Evolutionary conservation across 2,329 filamentous ascomycete genomes (phyloP), one percentile per base, ranked within the genome.

Genomic region (Fonsecaea pugnacius): DNA sequence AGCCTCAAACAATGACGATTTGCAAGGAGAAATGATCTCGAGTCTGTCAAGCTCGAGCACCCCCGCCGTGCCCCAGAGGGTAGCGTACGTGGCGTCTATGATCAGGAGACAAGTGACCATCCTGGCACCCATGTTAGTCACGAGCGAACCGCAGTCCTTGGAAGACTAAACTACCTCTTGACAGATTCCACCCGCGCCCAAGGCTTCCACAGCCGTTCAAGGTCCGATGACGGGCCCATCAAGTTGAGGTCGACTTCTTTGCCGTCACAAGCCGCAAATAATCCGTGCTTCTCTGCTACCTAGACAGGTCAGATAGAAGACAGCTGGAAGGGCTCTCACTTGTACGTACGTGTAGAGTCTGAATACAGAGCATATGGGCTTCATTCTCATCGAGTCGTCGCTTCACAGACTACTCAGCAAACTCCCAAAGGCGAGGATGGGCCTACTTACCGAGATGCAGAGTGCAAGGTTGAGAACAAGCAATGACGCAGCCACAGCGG

Each of bases 341-440:
- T n/a, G 2, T 21, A 43, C 40, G n/a, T n/a, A 63, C 52, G 60
- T 50, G 48, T 4, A 62, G 12, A 3, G 54, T 63, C 30, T 63
- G 60, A 16, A 63, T 58, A 16, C 40, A 43, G 7, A 58, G 60
- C 54, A 63, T 63, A 33, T 63, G 60, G 12, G 60, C 60, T 30
- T 63, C 40, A 32, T 58, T 24, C 21, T 48, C 43, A 14, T 48
- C 21, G 3, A 48, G 40, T 21, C 40, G 40, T 18, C 16, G 40
- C 40, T 43, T 21, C n/a, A 30, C 27, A 43, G 16, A n/a, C n/a
- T n/a, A n/a, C n/a, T n/a, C n/a, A n/a, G n/a, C n/a, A n/a, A n/a
- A n/a, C n/a, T n/a, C n/a, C n/a, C n/a, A n/a, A n/a, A n/a, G n/a
- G n/a, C n/a, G n/a, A n/a, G n/a, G n/a, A n/a, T n/a, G n/a, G n/a